Percentiles rank a stretch among this genome's conserved stretches.
These are phyloP conservation scores for Gonapodya prolifera DNA, from an alignment of 192 early-diverging fungal genomes.

Conservation along the genomic window DNA sequence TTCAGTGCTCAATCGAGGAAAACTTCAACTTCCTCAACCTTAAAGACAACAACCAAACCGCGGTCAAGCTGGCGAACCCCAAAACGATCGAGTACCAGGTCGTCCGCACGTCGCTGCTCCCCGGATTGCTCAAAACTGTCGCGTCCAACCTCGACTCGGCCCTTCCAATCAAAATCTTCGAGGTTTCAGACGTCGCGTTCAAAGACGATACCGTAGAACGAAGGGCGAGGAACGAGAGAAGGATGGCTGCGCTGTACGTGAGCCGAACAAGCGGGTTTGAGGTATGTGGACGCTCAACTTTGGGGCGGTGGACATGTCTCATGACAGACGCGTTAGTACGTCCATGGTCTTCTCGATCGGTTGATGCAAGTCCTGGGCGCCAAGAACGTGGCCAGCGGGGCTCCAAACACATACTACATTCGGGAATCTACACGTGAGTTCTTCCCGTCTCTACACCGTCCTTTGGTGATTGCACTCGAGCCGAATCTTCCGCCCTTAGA, in stretches of 20 bases:
- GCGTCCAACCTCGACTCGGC: slow-evolving; percentile 70
- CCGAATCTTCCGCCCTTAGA: slow-evolving; percentile 14
- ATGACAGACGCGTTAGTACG: slow-evolving; percentile 33
- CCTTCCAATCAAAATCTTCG: slow-evolving; percentile 87
- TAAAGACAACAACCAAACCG: slow-evolving; percentile 61
- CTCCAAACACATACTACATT: slow-evolving; percentile 53
- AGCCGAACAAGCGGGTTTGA: slow-evolving; percentile 76
- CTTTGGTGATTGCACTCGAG: slow-evolving; percentile 3
- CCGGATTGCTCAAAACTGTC: slow-evolving; percentile 88
- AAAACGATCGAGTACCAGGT: slow-evolving; percentile 81
- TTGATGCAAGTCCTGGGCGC: slow-evolving; percentile 70
- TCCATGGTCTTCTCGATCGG: slow-evolving; percentile 87
- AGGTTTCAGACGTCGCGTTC: slow-evolving; percentile 86
- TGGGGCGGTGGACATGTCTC: too few relatives aligned
- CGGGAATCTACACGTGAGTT: slow-evolving; percentile 54
- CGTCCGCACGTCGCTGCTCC: slow-evolving; percentile 81
- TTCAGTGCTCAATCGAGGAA: slow-evolving; percentile 91
- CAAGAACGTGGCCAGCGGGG: slow-evolving; percentile 27
- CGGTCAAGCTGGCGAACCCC: slow-evolving; percentile 82
- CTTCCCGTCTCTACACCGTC: background rate
- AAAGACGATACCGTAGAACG: slow-evolving; percentile 73
- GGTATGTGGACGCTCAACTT: slow-evolving; percentile 16
- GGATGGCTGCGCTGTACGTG: slow-evolving; percentile 71
- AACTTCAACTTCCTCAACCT: slow-evolving; percentile 82
- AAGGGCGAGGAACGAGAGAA: slow-evolving; percentile 77